Evolutionary conservation across 2,329 filamentous ascomycete species (phyloP).

Genomic region (Pseudocercospora fijiensis): DNA sequence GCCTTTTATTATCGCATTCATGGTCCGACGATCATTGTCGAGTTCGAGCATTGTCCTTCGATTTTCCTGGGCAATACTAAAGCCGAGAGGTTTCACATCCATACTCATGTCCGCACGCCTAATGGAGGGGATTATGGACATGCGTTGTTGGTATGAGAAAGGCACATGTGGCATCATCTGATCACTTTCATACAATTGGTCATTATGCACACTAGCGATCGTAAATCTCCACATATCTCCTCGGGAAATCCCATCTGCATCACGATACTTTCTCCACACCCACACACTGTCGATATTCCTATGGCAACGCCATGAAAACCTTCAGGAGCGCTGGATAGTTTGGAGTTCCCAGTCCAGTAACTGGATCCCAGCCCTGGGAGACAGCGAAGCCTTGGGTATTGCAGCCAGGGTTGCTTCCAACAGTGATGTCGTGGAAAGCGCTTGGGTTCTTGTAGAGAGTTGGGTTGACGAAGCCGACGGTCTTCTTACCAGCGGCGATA

Average conservation of each 20-base stretch:
- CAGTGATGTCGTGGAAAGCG: conserved; percentile 41
- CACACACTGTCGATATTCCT: background rate
- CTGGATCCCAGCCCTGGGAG: conserved; percentile 35
- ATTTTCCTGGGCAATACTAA: background rate
- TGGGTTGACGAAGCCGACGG: conserved; percentile 36
- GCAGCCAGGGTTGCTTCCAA: conserved; percentile 39
- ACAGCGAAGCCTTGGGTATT: conserved; percentile 32
- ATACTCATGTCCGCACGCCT: background rate
- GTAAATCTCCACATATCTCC: background rate
- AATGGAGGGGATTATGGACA: conserved; percentile 1
- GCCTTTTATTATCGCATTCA: background rate
- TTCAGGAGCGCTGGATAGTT: conserved; percentile 27
- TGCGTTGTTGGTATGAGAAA: background rate
- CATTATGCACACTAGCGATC: background rate
- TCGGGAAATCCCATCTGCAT: background rate
- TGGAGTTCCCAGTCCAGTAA: conserved; percentile 27
- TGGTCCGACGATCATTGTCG: background rate
- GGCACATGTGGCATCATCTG: background rate
- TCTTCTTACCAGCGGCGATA: conserved; percentile 30
- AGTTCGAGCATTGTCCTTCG: background rate
- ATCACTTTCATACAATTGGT: background rate
- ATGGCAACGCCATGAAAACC: conserved; percentile 19
- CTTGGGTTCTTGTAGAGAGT: conserved; percentile 43
- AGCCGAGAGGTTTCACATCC: background rate
- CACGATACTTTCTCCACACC: background rate